phyloP scores from a whole-genome alignment of 371 early-diverging fungal species.

The Blakeslea trispora region DNA sequence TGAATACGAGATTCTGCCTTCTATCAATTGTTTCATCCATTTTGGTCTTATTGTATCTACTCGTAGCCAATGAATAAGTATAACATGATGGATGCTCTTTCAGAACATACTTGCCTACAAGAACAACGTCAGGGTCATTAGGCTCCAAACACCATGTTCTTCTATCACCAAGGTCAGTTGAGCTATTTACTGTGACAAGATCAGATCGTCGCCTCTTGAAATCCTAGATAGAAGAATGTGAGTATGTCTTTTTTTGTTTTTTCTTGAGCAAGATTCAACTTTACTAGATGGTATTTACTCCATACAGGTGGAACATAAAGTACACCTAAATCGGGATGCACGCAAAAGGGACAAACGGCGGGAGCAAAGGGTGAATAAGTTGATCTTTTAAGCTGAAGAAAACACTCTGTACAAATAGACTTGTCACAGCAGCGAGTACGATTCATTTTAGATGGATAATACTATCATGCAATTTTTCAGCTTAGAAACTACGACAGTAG shows the following conservation, averaged over 20 bases:
- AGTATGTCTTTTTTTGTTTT: too few relatives aligned
- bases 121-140: slow-evolving; percentile 36
- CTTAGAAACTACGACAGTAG: too few relatives aligned
- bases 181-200: not conserved
- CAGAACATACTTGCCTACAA: slow-evolving; percentile 27
- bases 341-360: slow-evolving; percentile 84
- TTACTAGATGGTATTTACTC: slow-evolving; percentile 25
- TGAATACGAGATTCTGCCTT: slow-evolving; percentile 6
- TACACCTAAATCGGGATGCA: slow-evolving; percentile 81
- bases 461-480: slow-evolving; percentile 44
- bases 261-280: not conserved
- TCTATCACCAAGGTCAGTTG: slow-evolving; percentile 2
- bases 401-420: slow-evolving; percentile 92
- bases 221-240: not conserved
- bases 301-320: slow-evolving; percentile 56
- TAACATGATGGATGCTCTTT: too few relatives aligned
- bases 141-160: slow-evolving; percentile 19
- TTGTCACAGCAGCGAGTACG: slow-evolving; percentile 87
- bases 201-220: slow-evolving; percentile 25
- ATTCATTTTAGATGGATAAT: slow-evolving; percentile 89
- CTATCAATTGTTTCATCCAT: slow-evolving; percentile 17
- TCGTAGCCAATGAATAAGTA: not conserved
- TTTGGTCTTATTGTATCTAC: slow-evolving; percentile 21
- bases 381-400: slow-evolving; percentile 84
- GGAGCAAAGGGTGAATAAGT: slow-evolving; percentile 46